A percentile compares a stretch with the other conserved stretches of the same genome.
These are phyloP conservation scores for Cladobotryum mycophilum DNA, from an alignment of 2,329 filamentous ascomycete species.

Conservation along the genomic window DNA sequence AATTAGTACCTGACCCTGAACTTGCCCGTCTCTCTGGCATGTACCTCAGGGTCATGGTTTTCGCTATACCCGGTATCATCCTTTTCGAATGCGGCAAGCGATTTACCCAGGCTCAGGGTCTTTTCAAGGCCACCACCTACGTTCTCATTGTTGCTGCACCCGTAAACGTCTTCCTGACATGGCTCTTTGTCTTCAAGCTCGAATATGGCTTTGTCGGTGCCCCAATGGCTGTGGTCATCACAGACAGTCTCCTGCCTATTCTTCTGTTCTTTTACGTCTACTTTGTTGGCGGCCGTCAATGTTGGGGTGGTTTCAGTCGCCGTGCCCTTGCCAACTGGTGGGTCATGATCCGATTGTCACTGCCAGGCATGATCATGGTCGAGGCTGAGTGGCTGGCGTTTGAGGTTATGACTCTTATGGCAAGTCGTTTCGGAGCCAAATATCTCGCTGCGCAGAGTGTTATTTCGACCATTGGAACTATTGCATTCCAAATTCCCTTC, in stretches of 20 bases:
- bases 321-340: constrained; percentile 71
- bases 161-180: constrained; percentile 71
- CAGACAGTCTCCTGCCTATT: constrained; percentile 69
- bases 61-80: constrained; percentile 70
- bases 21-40: constrained; percentile 61
- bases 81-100: constrained; percentile 74
- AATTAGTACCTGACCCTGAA: constrained; percentile 44
- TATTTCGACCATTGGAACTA: constrained; percentile 66
- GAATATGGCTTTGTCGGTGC: constrained; percentile 70
- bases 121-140: constrained; percentile 73
- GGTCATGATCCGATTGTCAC: constrained; percentile 74
- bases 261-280: constrained; percentile 73
- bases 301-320: constrained; percentile 75
- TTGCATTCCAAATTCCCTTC: constrained; percentile 90
- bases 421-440: constrained; percentile 71
- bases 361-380: constrained; percentile 90
- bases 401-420: constrained; percentile 79
- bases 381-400: constrained; percentile 91
- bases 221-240: constrained; percentile 72
- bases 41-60: constrained; percentile 66
- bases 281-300: constrained; percentile 67
- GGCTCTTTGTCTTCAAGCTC: constrained; percentile 68
- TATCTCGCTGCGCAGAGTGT: constrained; percentile 85
- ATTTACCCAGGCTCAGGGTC: constrained; percentile 75
- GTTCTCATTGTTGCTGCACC: constrained; percentile 71